Evolutionary conservation across 352 stramenopile genomes (phyloP).

Genomic region (Pythium apleroticum): DNA sequence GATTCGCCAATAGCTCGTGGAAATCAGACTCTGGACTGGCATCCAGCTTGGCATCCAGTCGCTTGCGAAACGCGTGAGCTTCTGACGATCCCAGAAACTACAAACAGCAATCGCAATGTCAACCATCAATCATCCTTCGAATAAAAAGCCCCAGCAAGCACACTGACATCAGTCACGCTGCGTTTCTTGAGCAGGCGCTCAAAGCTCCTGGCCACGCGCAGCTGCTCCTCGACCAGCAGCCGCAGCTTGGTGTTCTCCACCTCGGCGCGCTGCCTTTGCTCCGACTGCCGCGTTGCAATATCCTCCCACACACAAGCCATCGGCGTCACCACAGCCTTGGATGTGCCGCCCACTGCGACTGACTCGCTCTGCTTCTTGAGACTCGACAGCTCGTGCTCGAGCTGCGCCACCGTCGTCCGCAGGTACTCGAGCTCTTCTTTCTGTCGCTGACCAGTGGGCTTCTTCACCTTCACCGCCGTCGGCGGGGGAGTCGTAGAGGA

Average conservation of each 20-base stretch:
- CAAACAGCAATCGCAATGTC: not conserved
- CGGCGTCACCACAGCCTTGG: not conserved
- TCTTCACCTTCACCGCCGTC: not conserved
- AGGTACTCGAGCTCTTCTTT: constrained; percentile 1
- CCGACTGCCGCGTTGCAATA: not conserved
- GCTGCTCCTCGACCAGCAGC: constrained; percentile 1
- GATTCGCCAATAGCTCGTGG: not conserved
- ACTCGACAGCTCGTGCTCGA: not conserved
- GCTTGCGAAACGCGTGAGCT: not conserved
- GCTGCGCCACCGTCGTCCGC: not conserved
- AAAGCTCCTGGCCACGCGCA: not conserved
- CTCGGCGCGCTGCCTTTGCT: not conserved
- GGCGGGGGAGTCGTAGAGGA: not conserved
- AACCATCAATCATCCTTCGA: not conserved
- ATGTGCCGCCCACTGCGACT: not conserved
- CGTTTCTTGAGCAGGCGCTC: not conserved
- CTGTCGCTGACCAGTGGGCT: not conserved
- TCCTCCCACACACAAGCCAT: not conserved
- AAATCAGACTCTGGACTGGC: not conserved
- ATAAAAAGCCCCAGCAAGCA: not conserved
- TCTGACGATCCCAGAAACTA: not conserved
- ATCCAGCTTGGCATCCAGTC: not conserved
- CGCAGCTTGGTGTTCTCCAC: constrained; percentile 5
- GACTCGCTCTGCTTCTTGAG: constrained; percentile 1
- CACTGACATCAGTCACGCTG: not conserved